A percentile compares a stretch with the other conserved stretches of the same genome.
phyloP scores from a whole-genome alignment of 2,329 filamentous ascomycete species.

The Paradendryphiella salina region DNA sequence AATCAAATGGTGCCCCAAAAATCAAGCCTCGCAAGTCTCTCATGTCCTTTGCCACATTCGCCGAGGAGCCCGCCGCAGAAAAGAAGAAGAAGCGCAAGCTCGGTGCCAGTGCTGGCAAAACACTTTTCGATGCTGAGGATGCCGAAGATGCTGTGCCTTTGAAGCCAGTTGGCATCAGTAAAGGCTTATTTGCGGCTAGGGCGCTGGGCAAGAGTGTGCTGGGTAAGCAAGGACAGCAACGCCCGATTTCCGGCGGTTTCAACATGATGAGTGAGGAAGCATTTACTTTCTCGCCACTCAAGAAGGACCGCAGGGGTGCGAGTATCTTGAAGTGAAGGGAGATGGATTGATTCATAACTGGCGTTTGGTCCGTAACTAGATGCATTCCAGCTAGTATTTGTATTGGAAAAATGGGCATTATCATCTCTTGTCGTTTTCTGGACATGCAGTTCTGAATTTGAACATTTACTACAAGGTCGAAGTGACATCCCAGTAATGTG shows the following conservation, averaged over 20 bases:
- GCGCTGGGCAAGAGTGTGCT: slow-evolving; percentile 43
- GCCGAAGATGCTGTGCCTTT: slow-evolving; percentile 36
- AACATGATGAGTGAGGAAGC: slow-evolving; percentile 45
- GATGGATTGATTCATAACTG: no score
- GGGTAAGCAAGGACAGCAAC: slow-evolving; percentile 29
- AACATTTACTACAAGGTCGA: background rate
- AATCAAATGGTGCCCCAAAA: slow-evolving; percentile 40
- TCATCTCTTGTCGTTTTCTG: no score
- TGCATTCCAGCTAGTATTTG: background rate
- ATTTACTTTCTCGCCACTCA: slow-evolving; percentile 47
- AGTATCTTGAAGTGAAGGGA: slow-evolving; percentile 33
- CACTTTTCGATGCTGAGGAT: slow-evolving; percentile 63
- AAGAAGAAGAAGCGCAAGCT: slow-evolving; percentile 69
- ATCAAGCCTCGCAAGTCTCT: slow-evolving; percentile 54
- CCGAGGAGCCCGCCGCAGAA: slow-evolving; percentile 45
- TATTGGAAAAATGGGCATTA: background rate
- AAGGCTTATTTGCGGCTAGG: slow-evolving; percentile 45
- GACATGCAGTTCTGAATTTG: background rate
- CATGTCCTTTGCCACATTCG: slow-evolving; percentile 51
- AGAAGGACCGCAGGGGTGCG: slow-evolving; percentile 44
- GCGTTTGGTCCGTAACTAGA: background rate
- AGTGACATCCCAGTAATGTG: no score
- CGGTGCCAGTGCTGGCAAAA: slow-evolving; percentile 62
- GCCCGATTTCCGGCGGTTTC: slow-evolving; percentile 42
- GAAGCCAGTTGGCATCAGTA: slow-evolving; percentile 42